phyloP scores from a whole-genome alignment of 2,329 filamentous ascomycete species.

The Neoarthrinium moseri region DNA sequence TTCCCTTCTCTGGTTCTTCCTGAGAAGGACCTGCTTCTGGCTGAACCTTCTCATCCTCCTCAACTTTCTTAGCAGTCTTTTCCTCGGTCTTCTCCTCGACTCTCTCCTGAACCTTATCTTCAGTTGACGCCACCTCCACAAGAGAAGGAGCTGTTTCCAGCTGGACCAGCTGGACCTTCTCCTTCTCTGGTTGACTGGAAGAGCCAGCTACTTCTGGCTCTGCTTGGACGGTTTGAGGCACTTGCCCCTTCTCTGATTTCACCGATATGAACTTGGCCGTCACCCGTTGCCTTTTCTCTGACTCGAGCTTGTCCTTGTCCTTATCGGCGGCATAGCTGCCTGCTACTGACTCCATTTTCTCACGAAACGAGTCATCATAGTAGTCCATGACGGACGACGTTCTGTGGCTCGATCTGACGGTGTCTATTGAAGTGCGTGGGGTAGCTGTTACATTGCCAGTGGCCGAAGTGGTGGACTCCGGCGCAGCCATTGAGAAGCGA shows the following conservation, averaged over 20 bases:
- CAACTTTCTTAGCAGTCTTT: no score
- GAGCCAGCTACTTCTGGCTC: no score
- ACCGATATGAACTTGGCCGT: conserved; percentile 11
- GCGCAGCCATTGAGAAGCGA: conserved; percentile 12
- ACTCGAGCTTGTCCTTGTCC: conserved; percentile 3
- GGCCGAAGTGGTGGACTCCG: conserved; percentile 11
- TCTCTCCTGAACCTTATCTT: no score
- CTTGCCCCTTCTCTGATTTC: conserved; percentile 5
- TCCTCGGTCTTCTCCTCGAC: no score
- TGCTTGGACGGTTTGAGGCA: no score
- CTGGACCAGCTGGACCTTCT: no score
- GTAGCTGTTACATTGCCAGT: conserved; percentile 9
- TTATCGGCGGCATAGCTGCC: conserved; percentile 4
- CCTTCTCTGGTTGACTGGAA: no score
- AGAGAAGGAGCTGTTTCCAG: no score
- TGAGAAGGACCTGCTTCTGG: no score
- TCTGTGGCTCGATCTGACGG: conserved; percentile 13
- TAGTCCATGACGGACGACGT: conserved; percentile 14
- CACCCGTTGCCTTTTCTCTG: conserved; percentile 6
- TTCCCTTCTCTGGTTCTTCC: no score
- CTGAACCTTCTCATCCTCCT: no score
- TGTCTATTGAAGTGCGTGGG: conserved; percentile 15
- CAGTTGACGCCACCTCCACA: no score
- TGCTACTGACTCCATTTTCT: conserved; percentile 14
- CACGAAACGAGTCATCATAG: conserved; percentile 16